Base-by-base conservation (phyloP, 495 filamentous ascomycete species). In the Staphylotrichum longicolle region DNA sequence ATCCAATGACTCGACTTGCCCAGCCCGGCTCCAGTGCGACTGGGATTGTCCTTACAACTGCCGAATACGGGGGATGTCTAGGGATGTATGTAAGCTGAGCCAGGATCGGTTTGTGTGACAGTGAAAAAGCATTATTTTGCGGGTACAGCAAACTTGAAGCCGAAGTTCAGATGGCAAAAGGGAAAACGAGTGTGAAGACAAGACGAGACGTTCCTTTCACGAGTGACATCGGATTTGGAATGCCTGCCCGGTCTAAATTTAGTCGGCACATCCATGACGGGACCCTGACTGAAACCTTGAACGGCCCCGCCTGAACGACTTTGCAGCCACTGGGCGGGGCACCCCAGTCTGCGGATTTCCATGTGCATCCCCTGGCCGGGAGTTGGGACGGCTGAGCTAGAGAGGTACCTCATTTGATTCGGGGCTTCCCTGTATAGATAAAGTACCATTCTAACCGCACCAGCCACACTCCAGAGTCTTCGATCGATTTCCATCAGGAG, bases 391-490 rank as follows among this genome's bases (percentile, higher is more conserved):
- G 48, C 15, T 50, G n/a, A 42, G 64, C 46, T 68, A 68, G 10
- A 10, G 30, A 37, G 47, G 45, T 66, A 70, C 68, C 7, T 54
- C 3, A 7, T 12, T 3, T 20, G 37, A 54, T 5, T 37, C 3
- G 27, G 49, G 52, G 39, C 51, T n/a, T 35, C 5, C 30, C 3
- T 27, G 32, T 49, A 14, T 14, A 47, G 5, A 44, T 15, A 5
- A 30, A 8, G 7, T 72, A 69, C 40, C 53, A 4, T 48, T n/a
- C 62, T 74, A 74, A 57, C 42, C 45, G 49, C 57, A 50, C 53
- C 70, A 74, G 71, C 71, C 71, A 72, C 71, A 65, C 62, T 72
- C 70, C 60, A 70, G 68, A 69, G 66, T 66, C 64, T 74, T 74
- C 72, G 65, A 74, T 68, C 44, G 68, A 66, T 66, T 74, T 74